Conservation (phyloP, 192 early-diverging fungal genomes). For the Coemansia sp. region DNA sequence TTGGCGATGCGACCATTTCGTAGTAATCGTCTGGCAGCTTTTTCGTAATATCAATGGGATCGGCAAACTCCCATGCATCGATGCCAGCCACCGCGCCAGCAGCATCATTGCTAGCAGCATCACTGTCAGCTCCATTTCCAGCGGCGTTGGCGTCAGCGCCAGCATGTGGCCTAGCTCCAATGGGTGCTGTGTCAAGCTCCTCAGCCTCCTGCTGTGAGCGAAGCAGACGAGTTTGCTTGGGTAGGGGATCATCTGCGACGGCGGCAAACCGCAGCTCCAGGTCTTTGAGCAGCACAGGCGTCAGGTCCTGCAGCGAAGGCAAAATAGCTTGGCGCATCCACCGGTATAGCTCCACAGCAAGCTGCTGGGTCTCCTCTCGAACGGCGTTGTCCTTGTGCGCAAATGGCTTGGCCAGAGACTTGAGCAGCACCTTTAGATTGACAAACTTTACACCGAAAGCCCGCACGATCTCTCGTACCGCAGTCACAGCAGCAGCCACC, state of each 20-base stretch:
- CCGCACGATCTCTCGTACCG: conserved; percentile 61
- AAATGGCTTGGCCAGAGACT: conserved; percentile 85
- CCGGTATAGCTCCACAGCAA: conserved; percentile 86
- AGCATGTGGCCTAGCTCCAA: background rate
- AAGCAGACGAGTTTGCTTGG: conserved; percentile 65
- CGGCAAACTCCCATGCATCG: conserved; percentile 78
- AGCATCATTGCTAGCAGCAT: conserved; percentile 16
- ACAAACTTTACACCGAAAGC: conserved; percentile 80
- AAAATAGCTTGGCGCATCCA: conserved; percentile 87
- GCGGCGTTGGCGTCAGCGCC: conserved; percentile 39
- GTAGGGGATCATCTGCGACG: conserved; percentile 59
- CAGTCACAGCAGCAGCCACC: conserved; percentile 68
- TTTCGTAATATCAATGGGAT: conserved; percentile 85
- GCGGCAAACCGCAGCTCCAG: conserved; percentile 79
- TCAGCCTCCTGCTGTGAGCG: conserved; percentile 73
- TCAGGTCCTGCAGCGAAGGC: conserved; percentile 76
- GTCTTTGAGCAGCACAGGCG: conserved; percentile 94
- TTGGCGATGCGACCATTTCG: conserved; percentile 60
- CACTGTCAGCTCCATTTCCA: conserved; percentile 5
- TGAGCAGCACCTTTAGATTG: conserved; percentile 80
- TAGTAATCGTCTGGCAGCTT: conserved; percentile 85
- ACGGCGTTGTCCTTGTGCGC: conserved; percentile 92
- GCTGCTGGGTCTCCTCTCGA: conserved; percentile 72
- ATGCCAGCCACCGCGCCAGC: conserved; percentile 50
- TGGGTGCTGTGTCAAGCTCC: conserved; percentile 19